Evolutionary conservation across 371 early-diverging fungal genomes (phyloP).

Genomic region (Mucor lusitanicus): DNA sequence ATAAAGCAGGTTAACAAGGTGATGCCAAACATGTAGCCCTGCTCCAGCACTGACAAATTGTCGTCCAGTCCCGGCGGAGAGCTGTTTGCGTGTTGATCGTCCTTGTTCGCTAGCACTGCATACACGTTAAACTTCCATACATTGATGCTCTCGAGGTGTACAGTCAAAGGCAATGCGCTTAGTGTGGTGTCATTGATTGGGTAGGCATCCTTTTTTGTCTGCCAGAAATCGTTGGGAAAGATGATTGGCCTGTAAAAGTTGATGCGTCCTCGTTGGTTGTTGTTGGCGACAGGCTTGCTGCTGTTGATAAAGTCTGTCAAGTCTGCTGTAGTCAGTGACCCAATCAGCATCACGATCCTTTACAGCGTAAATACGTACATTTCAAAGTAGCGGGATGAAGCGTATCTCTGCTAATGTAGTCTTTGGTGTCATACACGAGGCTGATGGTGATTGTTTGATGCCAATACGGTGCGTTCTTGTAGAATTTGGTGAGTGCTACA

Average conservation of each 20-base stretch:
- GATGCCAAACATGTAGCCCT: conserved; percentile 88
- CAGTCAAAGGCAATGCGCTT: conserved; percentile 65
- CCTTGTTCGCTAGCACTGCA: conserved; percentile 56
- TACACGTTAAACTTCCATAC: conserved; percentile 80
- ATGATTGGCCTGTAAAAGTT: conserved; percentile 72
- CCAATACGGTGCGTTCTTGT: background rate
- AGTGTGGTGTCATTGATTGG: conserved; percentile 74
- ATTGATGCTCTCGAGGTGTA: conserved; percentile 69
- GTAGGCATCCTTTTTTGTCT: conserved; percentile 67
- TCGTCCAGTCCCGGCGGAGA: conserved; percentile 59
- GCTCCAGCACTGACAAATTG: conserved; percentile 62
- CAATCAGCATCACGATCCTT: background rate
- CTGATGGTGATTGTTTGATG: conserved; percentile 12
- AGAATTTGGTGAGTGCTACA: conserved; percentile 3
- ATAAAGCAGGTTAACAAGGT: conserved; percentile 78
- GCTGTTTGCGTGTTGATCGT: conserved; percentile 62
- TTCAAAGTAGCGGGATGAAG: conserved; percentile 57
- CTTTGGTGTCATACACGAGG: conserved; percentile 54
- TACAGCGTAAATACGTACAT: conserved; percentile 32
- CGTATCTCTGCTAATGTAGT: conserved; percentile 44
- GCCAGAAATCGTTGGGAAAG: conserved; percentile 89
- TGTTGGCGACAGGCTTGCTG: conserved; percentile 28
- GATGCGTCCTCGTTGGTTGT: conserved; percentile 34
- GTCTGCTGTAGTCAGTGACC: background rate
- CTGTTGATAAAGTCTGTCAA: conserved; percentile 56